Conservation (phyloP, 192 early-diverging fungal species). For the Bifiguratus adelaidae region DNA sequence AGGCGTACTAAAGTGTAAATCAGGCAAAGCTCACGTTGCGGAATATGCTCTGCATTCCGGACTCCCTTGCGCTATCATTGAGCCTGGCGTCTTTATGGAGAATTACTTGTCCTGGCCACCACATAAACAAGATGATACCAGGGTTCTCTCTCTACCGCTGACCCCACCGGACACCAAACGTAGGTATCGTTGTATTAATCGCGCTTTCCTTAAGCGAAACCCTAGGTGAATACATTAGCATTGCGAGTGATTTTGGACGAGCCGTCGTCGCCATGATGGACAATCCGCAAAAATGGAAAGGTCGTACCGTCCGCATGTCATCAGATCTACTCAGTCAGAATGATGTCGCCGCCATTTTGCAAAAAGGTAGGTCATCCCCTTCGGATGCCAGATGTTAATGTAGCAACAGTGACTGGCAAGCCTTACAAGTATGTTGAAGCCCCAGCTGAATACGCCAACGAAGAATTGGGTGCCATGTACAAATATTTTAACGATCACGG, state of each 20-base stretch:
- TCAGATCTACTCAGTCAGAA: not conserved
- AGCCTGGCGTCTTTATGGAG: not conserved
- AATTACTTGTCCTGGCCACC: not conserved
- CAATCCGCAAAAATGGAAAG: not conserved
- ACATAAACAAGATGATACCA: not conserved
- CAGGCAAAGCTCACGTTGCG: not conserved
- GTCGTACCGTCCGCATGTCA: not conserved
- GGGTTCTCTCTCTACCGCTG: too few species aligned
- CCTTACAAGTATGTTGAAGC: too few species aligned
- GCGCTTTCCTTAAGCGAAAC: not conserved
- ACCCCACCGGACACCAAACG: too few species aligned
- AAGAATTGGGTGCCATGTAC: too few species aligned
- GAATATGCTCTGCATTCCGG: not conserved
- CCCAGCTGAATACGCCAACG: too few species aligned
- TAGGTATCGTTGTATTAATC: not conserved
- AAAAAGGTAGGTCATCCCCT: not conserved
- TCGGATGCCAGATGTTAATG: not conserved
- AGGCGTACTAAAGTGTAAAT: too few species aligned
- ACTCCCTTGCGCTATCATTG: not conserved
- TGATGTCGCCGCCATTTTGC: not conserved
- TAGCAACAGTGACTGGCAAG: too few species aligned
- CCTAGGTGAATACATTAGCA: not conserved
- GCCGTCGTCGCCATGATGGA: too few species aligned
- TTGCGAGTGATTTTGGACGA: too few species aligned
- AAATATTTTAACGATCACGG: too few species aligned